Evolutionary conservation across 345 rosid genomes (phyloP).

Genomic region (Rhodomyrtus tomentosa): DNA sequence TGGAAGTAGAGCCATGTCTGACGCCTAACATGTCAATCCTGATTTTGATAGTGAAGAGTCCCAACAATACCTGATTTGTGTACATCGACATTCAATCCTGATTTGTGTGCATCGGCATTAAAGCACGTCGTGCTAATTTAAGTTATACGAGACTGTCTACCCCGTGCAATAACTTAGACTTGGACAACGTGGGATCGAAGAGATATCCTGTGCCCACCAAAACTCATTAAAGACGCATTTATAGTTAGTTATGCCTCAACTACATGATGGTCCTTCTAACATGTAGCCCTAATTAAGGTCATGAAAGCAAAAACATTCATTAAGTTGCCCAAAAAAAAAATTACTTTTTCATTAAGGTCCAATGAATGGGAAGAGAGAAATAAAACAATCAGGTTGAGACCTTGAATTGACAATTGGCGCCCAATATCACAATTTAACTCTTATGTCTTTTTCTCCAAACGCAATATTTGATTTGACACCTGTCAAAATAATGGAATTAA

Average conservation of each 20-base stretch:
- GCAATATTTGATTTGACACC: not conserved
- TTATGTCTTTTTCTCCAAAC: not conserved
- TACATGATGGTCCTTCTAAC: not conserved
- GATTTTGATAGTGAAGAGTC: not conserved
- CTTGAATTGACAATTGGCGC: not conserved
- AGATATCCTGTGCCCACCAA: not conserved
- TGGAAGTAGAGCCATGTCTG: not conserved
- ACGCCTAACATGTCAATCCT: not conserved
- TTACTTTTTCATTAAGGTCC: not conserved
- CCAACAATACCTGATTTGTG: no score
- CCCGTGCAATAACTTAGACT: not conserved
- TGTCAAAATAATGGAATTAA: not conserved
- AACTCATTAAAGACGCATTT: not conserved
- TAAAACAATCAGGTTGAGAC: not conserved
- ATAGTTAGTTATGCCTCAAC: not conserved
- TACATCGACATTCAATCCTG: no score
- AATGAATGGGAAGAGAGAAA: not conserved
- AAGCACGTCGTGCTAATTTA: not conserved
- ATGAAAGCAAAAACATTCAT: not conserved
- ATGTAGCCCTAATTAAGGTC: not conserved
- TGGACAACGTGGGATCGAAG: not conserved
- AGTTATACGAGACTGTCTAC: not conserved
- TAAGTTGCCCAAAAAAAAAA: not conserved
- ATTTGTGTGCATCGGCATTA: not conserved
- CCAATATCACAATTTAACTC: not conserved